A percentile compares a stretch with the other conserved stretches of the same genome.
Evolutionary conservation across 2,329 filamentous ascomycete species (phyloP).

Genomic region (Claviceps sp.): DNA sequence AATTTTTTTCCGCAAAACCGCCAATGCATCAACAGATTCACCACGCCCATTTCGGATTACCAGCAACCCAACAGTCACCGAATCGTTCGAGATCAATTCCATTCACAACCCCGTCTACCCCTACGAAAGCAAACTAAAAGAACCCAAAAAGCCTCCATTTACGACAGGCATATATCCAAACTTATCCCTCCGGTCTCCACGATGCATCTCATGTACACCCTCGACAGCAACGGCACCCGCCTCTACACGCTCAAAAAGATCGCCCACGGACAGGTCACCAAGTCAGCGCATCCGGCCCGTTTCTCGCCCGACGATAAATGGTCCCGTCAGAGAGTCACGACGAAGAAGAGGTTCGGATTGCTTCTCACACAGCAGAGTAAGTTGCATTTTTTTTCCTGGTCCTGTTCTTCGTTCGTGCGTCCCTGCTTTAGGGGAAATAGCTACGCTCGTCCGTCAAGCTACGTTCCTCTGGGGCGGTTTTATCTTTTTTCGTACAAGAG

Average conservation of each 20-base stretch:
- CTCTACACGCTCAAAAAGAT: conserved; percentile 94
- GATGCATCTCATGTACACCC: conserved; percentile 68
- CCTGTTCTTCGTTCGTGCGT: no score
- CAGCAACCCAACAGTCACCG: neutral
- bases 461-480: no score
- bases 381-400: conserved; percentile 13
- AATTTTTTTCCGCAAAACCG: neutral
- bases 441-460: no score
- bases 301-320: conserved; percentile 99
- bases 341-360: conserved; percentile 86
- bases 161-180: neutral
- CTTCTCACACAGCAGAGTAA: conserved; percentile 66
- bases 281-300: conserved; percentile 87
- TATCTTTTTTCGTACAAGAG: no score
- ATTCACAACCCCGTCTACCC: no score
- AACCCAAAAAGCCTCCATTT: no score
- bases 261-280: conserved; percentile 70
- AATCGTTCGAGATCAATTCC: no score
- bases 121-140: no score
- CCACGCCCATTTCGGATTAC: no score
- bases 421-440: no score
- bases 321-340: conserved; percentile 85
- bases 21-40: no score
- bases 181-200: neutral
- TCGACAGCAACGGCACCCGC: conserved; percentile 72